Evolutionary conservation across 345 rosid genomes (phyloP).

Genomic region (Syzygium grande): DNA sequence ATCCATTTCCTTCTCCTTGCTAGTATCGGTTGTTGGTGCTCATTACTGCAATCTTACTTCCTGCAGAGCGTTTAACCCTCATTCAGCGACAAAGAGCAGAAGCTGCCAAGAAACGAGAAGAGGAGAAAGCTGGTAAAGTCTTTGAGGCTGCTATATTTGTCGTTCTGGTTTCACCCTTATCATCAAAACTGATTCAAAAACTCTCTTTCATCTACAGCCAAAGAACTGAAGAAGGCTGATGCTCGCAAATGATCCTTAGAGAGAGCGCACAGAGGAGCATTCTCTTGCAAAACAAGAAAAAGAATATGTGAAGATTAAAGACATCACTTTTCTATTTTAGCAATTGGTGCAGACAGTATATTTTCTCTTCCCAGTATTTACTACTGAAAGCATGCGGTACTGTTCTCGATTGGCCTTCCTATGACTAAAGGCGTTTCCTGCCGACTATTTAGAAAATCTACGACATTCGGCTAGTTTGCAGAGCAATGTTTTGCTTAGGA

Average conservation of each 20-base stretch:
- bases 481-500: neutral
- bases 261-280: neutral
- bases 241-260: constrained; percentile 40
- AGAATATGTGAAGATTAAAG: neutral
- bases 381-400: neutral
- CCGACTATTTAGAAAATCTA: neutral
- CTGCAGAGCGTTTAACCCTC: too few species aligned
- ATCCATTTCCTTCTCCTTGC: too few species aligned
- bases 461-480: neutral
- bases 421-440: neutral
- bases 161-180: too few species aligned
- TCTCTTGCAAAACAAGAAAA: neutral
- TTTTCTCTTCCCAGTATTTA: neutral
- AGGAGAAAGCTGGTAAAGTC: too few species aligned
- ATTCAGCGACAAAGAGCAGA: too few species aligned
- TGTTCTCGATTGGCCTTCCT: neutral
- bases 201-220: constrained; percentile 23
- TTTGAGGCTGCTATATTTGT: too few species aligned
- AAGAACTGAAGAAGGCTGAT: constrained; percentile 53
- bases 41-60: too few species aligned
- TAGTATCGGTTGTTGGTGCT: too few species aligned
- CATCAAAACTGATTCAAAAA: neutral
- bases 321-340: neutral
- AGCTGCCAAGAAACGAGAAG: too few species aligned
- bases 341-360: neutral